A percentile compares a stretch with the other conserved stretches of the same genome.
phyloP scores from a whole-genome alignment of 495 filamentous ascomycete species.

The Bryoglossum gracile region DNA sequence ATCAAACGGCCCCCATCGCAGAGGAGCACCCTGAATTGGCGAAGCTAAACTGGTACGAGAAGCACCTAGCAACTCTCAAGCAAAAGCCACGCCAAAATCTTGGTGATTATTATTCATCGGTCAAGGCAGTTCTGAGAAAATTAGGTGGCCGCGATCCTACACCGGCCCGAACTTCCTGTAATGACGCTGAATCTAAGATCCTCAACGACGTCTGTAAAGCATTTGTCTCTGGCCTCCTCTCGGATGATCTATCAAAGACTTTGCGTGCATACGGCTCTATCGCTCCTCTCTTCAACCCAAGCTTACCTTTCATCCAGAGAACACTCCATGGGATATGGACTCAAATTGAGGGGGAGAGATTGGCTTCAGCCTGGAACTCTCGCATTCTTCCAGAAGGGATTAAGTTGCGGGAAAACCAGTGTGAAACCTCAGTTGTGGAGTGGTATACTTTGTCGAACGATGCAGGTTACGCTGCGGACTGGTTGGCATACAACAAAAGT shows the following conservation, averaged over 20 bases:
- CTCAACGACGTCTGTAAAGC: constrained; percentile 40
- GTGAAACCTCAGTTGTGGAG: constrained; percentile 24
- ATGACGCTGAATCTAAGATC: constrained; percentile 30
- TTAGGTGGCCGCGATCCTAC: constrained; percentile 40
- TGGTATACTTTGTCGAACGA: constrained; percentile 37
- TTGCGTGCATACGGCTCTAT: constrained; percentile 36
- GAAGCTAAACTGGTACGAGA: constrained; percentile 19
- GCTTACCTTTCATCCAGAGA: constrained; percentile 24
- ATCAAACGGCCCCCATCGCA: neutral
- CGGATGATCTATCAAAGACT: constrained; percentile 31
- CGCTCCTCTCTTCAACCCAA: constrained; percentile 17
- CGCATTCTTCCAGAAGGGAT: constrained; percentile 30
- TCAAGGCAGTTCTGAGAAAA: constrained; percentile 39
- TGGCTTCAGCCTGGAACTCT: constrained; percentile 38
- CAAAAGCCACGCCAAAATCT: constrained; percentile 33
- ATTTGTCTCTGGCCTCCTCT: constrained; percentile 42
- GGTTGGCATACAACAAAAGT: constrained; percentile 39
- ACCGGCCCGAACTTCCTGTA: constrained; percentile 31
- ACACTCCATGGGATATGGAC: constrained; percentile 39
- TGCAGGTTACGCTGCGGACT: constrained; percentile 30
- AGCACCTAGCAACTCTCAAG: constrained; percentile 30
- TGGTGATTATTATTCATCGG: constrained; percentile 32
- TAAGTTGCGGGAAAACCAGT: constrained; percentile 29
- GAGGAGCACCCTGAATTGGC: neutral
- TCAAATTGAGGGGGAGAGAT: constrained; percentile 44